phyloP scores from a whole-genome alignment of 2,329 filamentous ascomycete species.

The Cercospora berteroae region DNA sequence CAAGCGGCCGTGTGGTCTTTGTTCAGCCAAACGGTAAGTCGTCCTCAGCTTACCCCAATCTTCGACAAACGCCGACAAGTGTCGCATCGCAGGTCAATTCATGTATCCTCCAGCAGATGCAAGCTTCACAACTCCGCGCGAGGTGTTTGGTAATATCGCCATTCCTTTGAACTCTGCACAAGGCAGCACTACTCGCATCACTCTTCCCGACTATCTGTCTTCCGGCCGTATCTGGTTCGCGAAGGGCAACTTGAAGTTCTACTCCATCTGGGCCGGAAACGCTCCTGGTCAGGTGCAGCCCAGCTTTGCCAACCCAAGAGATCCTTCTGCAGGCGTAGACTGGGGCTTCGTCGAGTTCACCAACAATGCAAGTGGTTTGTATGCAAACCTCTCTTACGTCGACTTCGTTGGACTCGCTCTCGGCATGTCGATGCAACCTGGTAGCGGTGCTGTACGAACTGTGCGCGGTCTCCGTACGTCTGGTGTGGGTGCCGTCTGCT shows the following conservation, averaged over 20 bases:
- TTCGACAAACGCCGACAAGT: background rate
- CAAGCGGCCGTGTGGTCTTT: constrained; percentile 44
- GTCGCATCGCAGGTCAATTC: constrained; percentile 31
- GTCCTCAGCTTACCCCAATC: background rate
- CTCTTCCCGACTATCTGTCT: constrained; percentile 47
- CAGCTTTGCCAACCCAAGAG: constrained; percentile 41
- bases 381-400: constrained; percentile 42
- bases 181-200: constrained; percentile 45
- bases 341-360: constrained; percentile 49
- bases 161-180: constrained; percentile 40
- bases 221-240: constrained; percentile 50
- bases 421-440: constrained; percentile 54
- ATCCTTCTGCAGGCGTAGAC: constrained; percentile 43
- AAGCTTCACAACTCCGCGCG: constrained; percentile 34
- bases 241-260: constrained; percentile 46
- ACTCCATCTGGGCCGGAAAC: constrained; percentile 39
- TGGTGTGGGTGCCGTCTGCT: constrained; percentile 57
- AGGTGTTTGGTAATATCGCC: constrained; percentile 42
- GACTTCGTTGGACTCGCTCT: constrained; percentile 46
- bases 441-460: constrained; percentile 44
- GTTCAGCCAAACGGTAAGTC: constrained; percentile 39
- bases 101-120: constrained; percentile 46
- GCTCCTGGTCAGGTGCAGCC: constrained; percentile 49
- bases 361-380: constrained; percentile 45
- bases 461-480: constrained; percentile 59